phyloP scores from a whole-genome alignment of 257 asterid species.

The Voacanga thouarsii region DNA sequence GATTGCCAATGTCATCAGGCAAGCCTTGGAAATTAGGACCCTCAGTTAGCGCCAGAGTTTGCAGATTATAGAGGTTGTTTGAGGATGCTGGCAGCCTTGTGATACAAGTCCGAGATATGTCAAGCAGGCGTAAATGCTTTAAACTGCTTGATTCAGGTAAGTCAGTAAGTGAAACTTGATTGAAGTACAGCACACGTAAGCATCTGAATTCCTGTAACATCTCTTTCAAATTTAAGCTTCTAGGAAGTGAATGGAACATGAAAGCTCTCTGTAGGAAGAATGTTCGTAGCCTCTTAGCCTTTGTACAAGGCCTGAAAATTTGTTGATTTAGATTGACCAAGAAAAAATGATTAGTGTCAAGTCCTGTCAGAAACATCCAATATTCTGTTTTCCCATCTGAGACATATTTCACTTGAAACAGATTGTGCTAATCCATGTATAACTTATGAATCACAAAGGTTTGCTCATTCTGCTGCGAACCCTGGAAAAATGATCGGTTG shows the following conservation, averaged over 20 bases:
- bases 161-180: neutral
- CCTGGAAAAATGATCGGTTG: neutral
- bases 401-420: conserved; percentile 2
- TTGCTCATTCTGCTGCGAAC: neutral
- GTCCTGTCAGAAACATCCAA: conserved; percentile 1
- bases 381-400: neutral
- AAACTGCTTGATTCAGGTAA: neutral
- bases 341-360: neutral
- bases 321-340: conserved; percentile 2
- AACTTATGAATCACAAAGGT: conserved; percentile 8
- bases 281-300: conserved; percentile 1
- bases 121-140: conserved; percentile 8
- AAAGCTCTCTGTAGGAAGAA: neutral
- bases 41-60: neutral
- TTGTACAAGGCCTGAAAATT: neutral
- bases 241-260: conserved; percentile 5
- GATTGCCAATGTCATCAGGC: neutral
- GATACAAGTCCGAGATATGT: neutral
- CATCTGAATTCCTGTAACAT: neutral
- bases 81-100: neutral
- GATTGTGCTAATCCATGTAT: neutral
- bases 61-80: conserved; percentile 7
- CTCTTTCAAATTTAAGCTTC: neutral
- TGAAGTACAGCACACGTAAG: neutral
- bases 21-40: conserved; percentile 1